Percentiles rank a stretch among this genome's conserved stretches.
Conservation (phyloP, 768 basidiomycete genomes). For the Sporobolomyces phaffii region DNA sequence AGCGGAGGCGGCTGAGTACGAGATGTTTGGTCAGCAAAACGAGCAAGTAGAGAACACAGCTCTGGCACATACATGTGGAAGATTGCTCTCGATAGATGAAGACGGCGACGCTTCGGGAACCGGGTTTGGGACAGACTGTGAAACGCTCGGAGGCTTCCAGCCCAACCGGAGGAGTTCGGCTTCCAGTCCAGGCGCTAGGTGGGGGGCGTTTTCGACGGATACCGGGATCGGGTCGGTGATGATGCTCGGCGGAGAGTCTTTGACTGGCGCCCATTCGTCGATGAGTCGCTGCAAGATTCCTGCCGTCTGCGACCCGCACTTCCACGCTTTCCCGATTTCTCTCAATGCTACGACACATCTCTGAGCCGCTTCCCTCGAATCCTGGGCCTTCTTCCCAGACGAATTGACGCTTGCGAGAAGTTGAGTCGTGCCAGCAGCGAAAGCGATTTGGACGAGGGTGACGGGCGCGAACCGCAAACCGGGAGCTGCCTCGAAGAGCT, state of each 20-base stretch:
- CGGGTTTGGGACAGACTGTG: neutral
- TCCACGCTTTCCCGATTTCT: slow-evolving; percentile 57
- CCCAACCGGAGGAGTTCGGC: neutral
- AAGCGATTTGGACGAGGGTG: slow-evolving; percentile 57
- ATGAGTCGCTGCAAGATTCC: slow-evolving; percentile 52
- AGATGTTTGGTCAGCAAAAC: neutral
- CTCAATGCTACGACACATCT: slow-evolving; percentile 53
- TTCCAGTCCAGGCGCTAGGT: neutral
- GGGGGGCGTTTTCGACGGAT: too few relatives aligned
- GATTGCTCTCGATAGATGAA: neutral
- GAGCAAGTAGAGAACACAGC: too few relatives aligned
- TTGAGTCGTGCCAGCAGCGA: slow-evolving; percentile 59
- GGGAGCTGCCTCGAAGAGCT: slow-evolving; percentile 54
- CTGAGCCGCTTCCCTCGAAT: slow-evolving; percentile 51
- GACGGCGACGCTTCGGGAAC: neutral
- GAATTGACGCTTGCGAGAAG: slow-evolving; percentile 55
- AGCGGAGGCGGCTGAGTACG: neutral
- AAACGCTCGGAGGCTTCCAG: neutral
- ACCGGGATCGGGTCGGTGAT: too few relatives aligned
- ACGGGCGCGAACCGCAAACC: slow-evolving; percentile 58
- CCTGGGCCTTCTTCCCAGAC: slow-evolving; percentile 50
- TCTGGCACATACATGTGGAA: neutral
- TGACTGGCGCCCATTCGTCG: slow-evolving; percentile 43
- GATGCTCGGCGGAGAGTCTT: neutral
- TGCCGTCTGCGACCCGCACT: slow-evolving; percentile 54